A percentile compares a stretch with the other conserved stretches of the same genome.
Evolutionary conservation across 2,329 filamentous ascomycete species (phyloP).

Genomic region (Chalaropsis thielavioides): DNA sequence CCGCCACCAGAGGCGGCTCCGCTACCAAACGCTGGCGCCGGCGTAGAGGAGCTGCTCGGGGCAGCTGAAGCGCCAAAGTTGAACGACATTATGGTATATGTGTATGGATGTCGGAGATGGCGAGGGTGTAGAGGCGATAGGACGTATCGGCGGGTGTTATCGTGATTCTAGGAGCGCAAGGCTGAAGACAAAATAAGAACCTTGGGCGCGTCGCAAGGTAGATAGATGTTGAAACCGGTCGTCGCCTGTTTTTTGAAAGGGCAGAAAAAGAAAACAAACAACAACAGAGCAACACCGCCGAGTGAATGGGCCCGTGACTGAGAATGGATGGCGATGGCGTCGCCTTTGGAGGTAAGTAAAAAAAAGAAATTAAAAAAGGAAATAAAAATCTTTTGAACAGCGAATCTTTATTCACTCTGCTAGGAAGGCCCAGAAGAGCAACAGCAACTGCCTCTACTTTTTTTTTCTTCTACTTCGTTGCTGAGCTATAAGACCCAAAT

Average conservation of each 20-base stretch:
- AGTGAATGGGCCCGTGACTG: background rate
- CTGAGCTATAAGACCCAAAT: background rate
- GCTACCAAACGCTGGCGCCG: conserved; percentile 23
- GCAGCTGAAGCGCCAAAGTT: conserved; percentile 28
- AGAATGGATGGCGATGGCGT: background rate
- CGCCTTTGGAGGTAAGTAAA: background rate
- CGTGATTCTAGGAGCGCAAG: conserved; percentile 10
- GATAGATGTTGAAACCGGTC: background rate
- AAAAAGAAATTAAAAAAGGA: background rate
- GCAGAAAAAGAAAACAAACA: background rate
- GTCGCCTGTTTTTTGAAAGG: background rate
- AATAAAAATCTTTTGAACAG: background rate
- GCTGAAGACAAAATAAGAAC: conserved; percentile 6
- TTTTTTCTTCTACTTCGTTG: background rate
- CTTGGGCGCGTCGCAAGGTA: background rate
- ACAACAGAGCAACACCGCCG: background rate
- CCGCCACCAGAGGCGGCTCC: conserved; percentile 19
- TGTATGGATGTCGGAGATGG: background rate
- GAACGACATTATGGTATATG: conserved; percentile 27
- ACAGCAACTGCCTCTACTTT: background rate
- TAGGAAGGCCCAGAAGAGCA: background rate
- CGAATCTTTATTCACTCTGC: background rate
- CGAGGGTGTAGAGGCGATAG: background rate
- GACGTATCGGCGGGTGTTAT: background rate
- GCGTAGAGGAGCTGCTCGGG: background rate